phyloP scores from a whole-genome alignment of 495 filamentous ascomycete genomes.

The Neurospora sp. region DNA sequence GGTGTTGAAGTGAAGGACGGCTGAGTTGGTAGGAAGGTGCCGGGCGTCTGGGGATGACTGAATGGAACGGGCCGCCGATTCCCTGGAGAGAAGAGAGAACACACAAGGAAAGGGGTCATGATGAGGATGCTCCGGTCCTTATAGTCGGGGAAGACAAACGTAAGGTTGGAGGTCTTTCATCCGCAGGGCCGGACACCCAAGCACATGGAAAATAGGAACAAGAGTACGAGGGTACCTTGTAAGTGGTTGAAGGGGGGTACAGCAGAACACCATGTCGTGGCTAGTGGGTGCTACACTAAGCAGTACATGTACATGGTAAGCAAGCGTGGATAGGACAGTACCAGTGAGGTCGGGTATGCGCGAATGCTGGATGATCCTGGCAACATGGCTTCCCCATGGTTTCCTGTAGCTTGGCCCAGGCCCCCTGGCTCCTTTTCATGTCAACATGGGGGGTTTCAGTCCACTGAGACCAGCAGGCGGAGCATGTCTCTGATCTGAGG shows the following conservation, averaged over 20 bases:
- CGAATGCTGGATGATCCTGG: not conserved
- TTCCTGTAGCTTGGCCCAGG: not conserved
- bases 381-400: not conserved
- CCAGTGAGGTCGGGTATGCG: not conserved
- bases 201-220: not conserved
- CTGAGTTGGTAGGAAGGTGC: not conserved
- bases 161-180: not conserved
- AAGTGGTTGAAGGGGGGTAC: not conserved
- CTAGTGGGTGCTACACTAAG: not conserved
- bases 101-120: not conserved
- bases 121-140: constrained; percentile 1
- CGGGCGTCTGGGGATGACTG: not conserved
- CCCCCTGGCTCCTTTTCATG: not conserved
- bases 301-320: not conserved
- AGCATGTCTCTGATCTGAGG: not conserved
- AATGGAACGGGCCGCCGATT: not conserved
- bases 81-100: not conserved
- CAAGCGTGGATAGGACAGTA: not conserved
- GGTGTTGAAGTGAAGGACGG: not conserved
- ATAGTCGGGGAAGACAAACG: not conserved
- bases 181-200: not conserved
- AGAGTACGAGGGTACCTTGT: not conserved
- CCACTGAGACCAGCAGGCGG: not conserved
- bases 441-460: not conserved
- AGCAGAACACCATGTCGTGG: not conserved